A percentile compares a stretch with the other conserved stretches of the same genome.
Conservation (phyloP, 306 rosid species). For the Prunus dulcis region DNA sequence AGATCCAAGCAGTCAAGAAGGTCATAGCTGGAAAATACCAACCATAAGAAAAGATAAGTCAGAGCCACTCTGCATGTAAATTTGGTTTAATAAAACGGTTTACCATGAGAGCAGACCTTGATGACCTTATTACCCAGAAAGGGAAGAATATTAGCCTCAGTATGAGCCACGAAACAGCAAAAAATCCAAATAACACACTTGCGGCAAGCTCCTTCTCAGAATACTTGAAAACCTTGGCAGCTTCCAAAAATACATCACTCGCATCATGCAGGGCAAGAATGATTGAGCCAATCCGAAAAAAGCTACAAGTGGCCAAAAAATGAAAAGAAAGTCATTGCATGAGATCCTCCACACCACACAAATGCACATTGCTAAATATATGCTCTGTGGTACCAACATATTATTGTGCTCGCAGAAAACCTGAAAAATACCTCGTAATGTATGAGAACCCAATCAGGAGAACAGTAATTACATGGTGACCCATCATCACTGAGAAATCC, state of each 20-base stretch:
- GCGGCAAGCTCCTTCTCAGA: conserved; percentile 86
- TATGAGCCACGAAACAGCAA: conserved; percentile 81
- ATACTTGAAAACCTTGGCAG: conserved; percentile 94
- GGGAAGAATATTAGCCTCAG: conserved; percentile 85
- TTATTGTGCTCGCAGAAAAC: not conserved
- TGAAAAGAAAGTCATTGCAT: not conserved
- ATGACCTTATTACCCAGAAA: conserved; percentile 71
- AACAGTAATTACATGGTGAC: conserved; percentile 91
- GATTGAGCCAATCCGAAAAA: conserved; percentile 84
- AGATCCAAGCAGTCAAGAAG: conserved; percentile 46
- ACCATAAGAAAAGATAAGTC: conserved; percentile 30
- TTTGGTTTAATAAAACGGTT: conserved; percentile 24
- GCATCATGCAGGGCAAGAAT: conserved; percentile 90
- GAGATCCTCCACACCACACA: not conserved
- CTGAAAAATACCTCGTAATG: conserved; percentile 57
- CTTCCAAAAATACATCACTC: conserved; percentile 97
- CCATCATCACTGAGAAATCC: conserved; percentile 94
- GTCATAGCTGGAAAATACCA: conserved; percentile 60
- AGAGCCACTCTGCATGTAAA: conserved; percentile 17
- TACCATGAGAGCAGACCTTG: conserved; percentile 64
- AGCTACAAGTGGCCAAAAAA: conserved; percentile 44
- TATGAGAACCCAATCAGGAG: conserved; percentile 73
- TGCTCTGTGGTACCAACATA: not conserved
- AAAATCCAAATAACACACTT: conserved; percentile 76
- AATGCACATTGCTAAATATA: not conserved